Evolutionary conservation across 202 grass and related monocot genomes (phyloP), one percentile per base, ranked within the genome.

Genomic region (Brachypodium distachyon): DNA sequence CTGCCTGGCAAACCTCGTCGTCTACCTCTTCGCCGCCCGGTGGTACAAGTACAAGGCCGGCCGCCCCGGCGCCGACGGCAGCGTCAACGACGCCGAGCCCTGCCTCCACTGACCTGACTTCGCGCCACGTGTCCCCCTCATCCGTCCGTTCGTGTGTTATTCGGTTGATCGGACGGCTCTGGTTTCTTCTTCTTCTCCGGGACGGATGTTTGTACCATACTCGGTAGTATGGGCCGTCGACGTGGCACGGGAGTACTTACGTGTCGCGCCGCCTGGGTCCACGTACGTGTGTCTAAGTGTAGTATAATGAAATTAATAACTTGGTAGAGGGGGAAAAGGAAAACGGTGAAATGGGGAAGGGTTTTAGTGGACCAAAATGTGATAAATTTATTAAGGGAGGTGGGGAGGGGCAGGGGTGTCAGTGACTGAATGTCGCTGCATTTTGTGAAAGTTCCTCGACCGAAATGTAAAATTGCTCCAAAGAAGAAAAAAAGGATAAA

Each of bases 1-100:
- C 37, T 94, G 91, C 84, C 6, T 92, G 8, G 76, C 55, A 53
- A 94, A 97, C 75, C 57, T 94, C 32, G 4, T 77, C 47, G 31
- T 86, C 10, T 97, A 92, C 85, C 58, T 97, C 42, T 82, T 84
- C 70, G 88, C 88, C 0, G 94, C 91, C 1, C 81, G 67, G 83
- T 91, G 94, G 88, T 97, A 97, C 77, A 83, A 86, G 77, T 97
- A 93, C 83, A 97, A 97, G 91, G 82, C 84, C 9, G 76, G 47
- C 3, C 77, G 77, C 5, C 29, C 65, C 1, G 53, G 67, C n/a
- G 79, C 54, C 25, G 78, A 87, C 33, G 86, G 81, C 29, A 83
- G 81, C 64, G 83, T 82, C 68, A 73, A 49, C 4, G 87, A 90
- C 62, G 81, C 83, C 36, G 86, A 97, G 76, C 72, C 44, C 13